phyloP scores from a whole-genome alignment of 2,329 filamentous ascomycete genomes.

The Cadophora malorum region DNA sequence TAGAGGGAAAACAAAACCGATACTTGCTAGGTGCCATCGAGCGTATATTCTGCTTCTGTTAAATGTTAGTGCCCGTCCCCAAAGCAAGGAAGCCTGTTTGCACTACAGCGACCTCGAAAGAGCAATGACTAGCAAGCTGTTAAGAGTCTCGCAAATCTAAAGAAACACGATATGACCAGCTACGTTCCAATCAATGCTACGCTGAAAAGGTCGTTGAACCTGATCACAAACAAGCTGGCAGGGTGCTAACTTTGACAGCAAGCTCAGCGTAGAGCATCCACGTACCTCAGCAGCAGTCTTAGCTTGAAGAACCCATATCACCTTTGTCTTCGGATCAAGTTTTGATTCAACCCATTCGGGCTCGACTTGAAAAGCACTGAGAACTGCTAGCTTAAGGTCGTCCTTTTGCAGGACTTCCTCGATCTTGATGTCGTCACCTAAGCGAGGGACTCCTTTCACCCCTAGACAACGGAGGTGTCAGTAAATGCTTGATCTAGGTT shows the following conservation, averaged over 20 bases:
- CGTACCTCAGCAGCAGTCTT: conserved; percentile 58
- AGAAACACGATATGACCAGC: too few species aligned
- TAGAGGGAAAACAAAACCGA: conserved; percentile 77
- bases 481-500: too few species aligned
- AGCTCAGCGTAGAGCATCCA: neutral
- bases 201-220: neutral
- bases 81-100: neutral
- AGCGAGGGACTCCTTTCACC: conserved; percentile 66
- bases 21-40: conserved; percentile 61
- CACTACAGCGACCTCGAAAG: neutral
- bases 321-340: conserved; percentile 66
- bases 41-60: conserved; percentile 56
- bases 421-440: conserved; percentile 78
- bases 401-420: conserved; percentile 83
- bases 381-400: conserved; percentile 74
- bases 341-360: conserved; percentile 62
- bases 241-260: neutral
- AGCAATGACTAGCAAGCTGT: neutral
- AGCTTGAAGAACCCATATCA: conserved; percentile 66
- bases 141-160: neutral
- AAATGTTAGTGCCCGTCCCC: conserved; percentile 25
- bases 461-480: too few species aligned
- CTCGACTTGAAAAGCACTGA: conserved; percentile 90
- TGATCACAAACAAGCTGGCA: neutral
- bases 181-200: neutral